A percentile compares a stretch with the other conserved stretches of the same genome.
These are phyloP conservation scores for Aspergillus sp. DNA, from an alignment of 2,329 filamentous ascomycete species.

Conservation along the genomic window DNA sequence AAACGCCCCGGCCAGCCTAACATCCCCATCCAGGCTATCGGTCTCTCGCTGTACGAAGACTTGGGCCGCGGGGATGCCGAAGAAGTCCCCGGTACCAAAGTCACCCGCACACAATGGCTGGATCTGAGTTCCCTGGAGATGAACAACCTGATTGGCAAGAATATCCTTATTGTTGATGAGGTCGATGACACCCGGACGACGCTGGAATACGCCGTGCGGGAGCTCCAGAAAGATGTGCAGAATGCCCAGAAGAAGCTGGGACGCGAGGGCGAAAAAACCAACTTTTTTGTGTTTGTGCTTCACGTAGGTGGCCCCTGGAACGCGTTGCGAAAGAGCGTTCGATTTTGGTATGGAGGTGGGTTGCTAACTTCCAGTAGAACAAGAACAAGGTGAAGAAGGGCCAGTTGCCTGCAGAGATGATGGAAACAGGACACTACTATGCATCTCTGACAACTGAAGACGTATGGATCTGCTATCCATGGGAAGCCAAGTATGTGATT, in stretches of 20 bases:
- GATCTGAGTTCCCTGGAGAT: slow-evolving; percentile 81
- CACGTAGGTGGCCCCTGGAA: slow-evolving; percentile 55
- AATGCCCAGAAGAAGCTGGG: slow-evolving; percentile 66
- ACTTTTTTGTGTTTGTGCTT: slow-evolving; percentile 90
- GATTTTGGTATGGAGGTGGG: background rate
- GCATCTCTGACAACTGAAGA: slow-evolving; percentile 85
- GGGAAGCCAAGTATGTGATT: slow-evolving; percentile 67
- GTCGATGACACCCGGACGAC: slow-evolving; percentile 93
- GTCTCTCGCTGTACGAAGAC: slow-evolving; percentile 90
- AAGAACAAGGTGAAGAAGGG: slow-evolving; percentile 98
- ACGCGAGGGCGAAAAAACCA: slow-evolving; percentile 61
- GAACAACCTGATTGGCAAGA: slow-evolving; percentile 82
- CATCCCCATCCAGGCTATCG: slow-evolving; percentile 98
- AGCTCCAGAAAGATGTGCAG: slow-evolving; percentile 92
- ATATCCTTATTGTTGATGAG: slow-evolving; percentile 87
- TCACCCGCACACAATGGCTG: slow-evolving; percentile 96
- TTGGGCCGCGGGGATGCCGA: slow-evolving; percentile 56
- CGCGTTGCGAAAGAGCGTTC: background rate
- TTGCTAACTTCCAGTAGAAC: slow-evolving; percentile 52
- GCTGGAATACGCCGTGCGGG: slow-evolving; percentile 84
- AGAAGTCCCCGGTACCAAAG: slow-evolving; percentile 81
- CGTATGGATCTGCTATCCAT: slow-evolving; percentile 98
- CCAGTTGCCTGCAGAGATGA: slow-evolving; percentile 66
- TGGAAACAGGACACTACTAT: slow-evolving; percentile 63
- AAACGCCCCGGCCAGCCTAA: slow-evolving; percentile 80